phyloP scores from a whole-genome alignment of 768 basidiomycete genomes.

The Lentinula guzmanii region DNA sequence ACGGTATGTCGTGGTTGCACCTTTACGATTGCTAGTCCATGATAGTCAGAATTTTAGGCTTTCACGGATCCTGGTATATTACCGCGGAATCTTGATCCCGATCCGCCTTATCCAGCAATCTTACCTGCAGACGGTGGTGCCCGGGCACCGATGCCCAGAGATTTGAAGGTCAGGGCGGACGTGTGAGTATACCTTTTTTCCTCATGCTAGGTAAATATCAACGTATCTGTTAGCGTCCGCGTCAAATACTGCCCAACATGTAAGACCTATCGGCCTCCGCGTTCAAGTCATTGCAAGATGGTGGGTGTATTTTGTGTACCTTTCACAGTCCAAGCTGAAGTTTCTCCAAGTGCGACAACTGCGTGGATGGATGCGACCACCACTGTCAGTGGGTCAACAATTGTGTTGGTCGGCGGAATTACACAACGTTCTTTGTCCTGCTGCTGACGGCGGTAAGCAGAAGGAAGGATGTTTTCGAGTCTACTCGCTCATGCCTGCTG shows the following conservation, averaged over 20 bases:
- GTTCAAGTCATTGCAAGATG: conserved; percentile 95
- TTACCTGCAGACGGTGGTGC: conserved; percentile 59
- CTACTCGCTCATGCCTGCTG: neutral
- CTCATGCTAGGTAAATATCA: conserved; percentile 4
- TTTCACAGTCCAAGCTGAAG: neutral
- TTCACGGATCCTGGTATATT: conserved; percentile 84
- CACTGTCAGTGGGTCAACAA: conserved; percentile 93
- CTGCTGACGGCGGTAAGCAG: conserved; percentile 67
- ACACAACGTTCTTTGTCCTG: conserved; percentile 86
- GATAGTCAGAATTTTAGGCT: conserved; percentile 37
- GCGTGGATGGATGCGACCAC: conserved; percentile 93
- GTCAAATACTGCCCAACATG: conserved; percentile 96
- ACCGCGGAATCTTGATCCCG: conserved; percentile 79
- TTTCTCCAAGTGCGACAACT: conserved; percentile 80
- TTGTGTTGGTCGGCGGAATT: conserved; percentile 92
- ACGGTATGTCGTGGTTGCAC: conserved; percentile 44
- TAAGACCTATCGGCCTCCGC: conserved; percentile 85
- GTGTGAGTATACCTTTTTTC: conserved; percentile 43
- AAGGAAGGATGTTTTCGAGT: conserved; percentile 8
- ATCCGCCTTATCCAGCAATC: conserved; percentile 68
- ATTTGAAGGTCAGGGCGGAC: conserved; percentile 73
- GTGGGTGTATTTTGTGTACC: conserved; percentile 31
- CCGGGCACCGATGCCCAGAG: conserved; percentile 69
- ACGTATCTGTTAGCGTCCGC: conserved; percentile 51
- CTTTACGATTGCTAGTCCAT: neutral